These are phyloP conservation scores for Leishmania aethiopica DNA, from an alignment of 208 protist genomes.

Conservation along the genomic window DNA sequence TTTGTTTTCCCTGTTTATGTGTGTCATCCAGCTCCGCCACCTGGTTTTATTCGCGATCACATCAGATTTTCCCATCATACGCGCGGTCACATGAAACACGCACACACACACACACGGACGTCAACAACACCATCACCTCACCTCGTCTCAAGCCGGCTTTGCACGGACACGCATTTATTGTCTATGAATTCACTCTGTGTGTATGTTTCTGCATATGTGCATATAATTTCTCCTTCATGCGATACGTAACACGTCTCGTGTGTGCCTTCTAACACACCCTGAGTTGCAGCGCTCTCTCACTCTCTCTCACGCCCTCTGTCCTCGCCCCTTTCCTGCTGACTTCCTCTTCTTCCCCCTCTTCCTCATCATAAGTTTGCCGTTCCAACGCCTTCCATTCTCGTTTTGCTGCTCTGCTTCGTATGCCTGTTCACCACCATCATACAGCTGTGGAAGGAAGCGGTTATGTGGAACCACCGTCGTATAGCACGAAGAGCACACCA, in stretches of 20 bases:
- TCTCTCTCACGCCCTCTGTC: not conserved
- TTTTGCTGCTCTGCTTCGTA: not conserved
- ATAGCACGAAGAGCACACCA: not conserved
- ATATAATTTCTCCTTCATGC: not conserved
- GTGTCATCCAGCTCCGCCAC: not conserved
- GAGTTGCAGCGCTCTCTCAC: not conserved
- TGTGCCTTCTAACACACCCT: not conserved
- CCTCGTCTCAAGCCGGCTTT: not conserved
- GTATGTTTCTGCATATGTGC: not conserved
- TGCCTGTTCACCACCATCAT: not conserved
- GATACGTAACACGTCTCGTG: not conserved
- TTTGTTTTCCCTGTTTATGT: not conserved
- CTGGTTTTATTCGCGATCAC: not conserved
- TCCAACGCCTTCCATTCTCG: not conserved
- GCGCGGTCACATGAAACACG: not conserved
- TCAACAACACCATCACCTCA: not conserved
- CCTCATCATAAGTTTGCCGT: not conserved
- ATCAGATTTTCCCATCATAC: not conserved
- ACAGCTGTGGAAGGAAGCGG: not conserved
- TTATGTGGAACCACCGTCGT: not conserved
- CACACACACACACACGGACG: constrained; percentile 1
- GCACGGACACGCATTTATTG: not conserved
- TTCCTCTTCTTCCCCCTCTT: too few relatives aligned
- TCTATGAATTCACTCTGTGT: not conserved
- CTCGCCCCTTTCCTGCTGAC: not conserved